A percentile compares a stretch with the other conserved stretches of the same genome.
Conservation (phyloP, 164 flowering plant genomes). For the Nelumbo lutea region DNA sequence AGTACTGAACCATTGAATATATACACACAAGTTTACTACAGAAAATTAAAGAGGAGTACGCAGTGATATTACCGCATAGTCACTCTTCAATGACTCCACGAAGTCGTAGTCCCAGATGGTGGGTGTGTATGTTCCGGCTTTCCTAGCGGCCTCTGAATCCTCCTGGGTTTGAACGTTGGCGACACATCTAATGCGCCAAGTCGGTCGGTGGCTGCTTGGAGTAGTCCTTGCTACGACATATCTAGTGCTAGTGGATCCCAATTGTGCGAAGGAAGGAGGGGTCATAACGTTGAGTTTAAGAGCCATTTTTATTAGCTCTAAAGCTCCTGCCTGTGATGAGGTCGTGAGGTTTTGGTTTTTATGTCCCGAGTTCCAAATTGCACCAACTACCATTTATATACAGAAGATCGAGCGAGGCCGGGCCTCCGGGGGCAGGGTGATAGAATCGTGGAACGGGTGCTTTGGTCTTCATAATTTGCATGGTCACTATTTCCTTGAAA, state of each 20-base stretch:
- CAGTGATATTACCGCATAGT: slow-evolving; percentile 2
- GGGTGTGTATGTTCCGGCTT: slow-evolving; percentile 15
- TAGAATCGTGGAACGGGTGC: too few species aligned
- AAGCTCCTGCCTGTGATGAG: background rate
- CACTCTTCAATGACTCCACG: slow-evolving; percentile 14
- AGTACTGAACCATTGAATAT: too few species aligned
- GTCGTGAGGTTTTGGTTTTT: too few species aligned
- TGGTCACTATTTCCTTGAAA: too few species aligned
- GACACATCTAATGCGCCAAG: background rate
- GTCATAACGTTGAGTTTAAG: background rate
- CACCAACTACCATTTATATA: background rate
- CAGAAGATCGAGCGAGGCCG: background rate
- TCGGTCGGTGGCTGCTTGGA: background rate
- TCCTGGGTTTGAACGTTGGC: background rate
- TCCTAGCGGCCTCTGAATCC: slow-evolving; percentile 2
- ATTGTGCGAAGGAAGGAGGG: background rate
- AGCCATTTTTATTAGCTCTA: background rate
- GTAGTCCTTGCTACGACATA: background rate
- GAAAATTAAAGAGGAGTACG: background rate
- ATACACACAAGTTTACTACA: too few species aligned
- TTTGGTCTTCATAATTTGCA: too few species aligned
- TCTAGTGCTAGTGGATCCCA: background rate
- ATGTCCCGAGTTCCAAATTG: background rate
- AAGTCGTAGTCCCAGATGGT: slow-evolving; percentile 24
- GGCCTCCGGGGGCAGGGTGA: too few species aligned